Evolutionary conservation across 2,329 filamentous ascomycete genomes (phyloP).

Genomic region (Colletotrichum tanaceti): DNA sequence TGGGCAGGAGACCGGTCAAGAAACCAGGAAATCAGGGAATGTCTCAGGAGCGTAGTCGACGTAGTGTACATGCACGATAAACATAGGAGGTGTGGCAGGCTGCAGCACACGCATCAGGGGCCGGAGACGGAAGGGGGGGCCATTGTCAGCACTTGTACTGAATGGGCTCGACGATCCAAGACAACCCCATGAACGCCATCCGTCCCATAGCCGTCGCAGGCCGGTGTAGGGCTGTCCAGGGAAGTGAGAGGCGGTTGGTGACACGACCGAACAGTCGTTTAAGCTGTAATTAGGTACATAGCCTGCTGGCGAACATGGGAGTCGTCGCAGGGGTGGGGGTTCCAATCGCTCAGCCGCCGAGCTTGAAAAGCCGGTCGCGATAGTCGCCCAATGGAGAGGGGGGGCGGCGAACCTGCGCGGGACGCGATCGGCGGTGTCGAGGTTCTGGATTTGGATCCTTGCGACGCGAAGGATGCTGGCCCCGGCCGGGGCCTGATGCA

Average conservation of each 20-base stretch:
- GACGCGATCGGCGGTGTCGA: slow-evolving; percentile 16
- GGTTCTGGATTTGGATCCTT: neutral
- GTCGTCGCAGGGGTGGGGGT: neutral
- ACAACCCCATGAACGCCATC: slow-evolving; percentile 1
- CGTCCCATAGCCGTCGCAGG: slow-evolving; percentile 8
- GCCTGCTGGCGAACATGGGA: neutral
- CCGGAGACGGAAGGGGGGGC: neutral
- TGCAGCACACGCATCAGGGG: slow-evolving; percentile 21
- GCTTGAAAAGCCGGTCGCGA: neutral
- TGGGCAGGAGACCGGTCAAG: neutral
- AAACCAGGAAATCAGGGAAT: neutral
- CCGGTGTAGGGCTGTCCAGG: slow-evolving; percentile 21
- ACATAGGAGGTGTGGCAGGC: no score
- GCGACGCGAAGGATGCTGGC: slow-evolving; percentile 24
- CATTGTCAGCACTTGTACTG: slow-evolving; percentile 13
- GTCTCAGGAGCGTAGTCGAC: neutral
- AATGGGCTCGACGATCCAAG: neutral
- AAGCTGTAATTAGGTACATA: no score
- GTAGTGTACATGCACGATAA: neutral
- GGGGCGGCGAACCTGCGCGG: no score
- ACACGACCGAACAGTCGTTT: neutral
- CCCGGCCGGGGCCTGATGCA: slow-evolving; percentile 10
- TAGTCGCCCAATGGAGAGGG: slow-evolving; percentile 16
- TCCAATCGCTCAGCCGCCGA: slow-evolving; percentile 17
- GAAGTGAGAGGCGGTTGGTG: neutral